Evolutionary conservation across 768 basidiomycete species (phyloP), one percentile per base, ranked within the genome.

Genomic region (Terana coerulea): DNA sequence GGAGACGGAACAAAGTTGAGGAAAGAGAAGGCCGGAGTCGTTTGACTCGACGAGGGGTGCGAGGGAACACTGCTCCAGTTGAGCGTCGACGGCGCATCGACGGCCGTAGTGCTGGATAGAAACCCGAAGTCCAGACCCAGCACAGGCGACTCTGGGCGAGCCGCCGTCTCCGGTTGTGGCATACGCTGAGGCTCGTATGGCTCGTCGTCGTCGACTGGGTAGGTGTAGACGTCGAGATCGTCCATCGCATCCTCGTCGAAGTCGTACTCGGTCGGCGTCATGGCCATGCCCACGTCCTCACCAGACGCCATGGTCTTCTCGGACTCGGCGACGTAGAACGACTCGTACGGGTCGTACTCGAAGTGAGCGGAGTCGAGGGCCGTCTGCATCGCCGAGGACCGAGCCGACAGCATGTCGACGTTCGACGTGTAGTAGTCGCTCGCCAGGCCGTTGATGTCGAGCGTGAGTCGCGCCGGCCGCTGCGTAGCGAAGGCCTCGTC

Each of bases 301-400:
- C 57, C 56, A 22, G 34, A 44, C 10, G 52, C 33, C 33, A 44
- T 54, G 10, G 45, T 40, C 56, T 63, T 60, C 46, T 57, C 60
- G 25, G 61, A 55, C 30, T 37, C 31, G n/a, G 52, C 29, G 36
- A 11, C 14, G 43, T 52, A 47, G 47, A 60, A 59, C 17, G 56
- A 51, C 21, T 57, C 58, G 52, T 59, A 61, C 36, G 59, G 45
- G 48, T 78, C 81, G 49, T 78, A 76, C 29, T 52, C 62, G 46
- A 54, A 53, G 39, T 50, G 25, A 8, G 53, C 57, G 9, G 59
- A 59, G 66, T 88, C 86, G 42, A 86, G 79, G 33, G 86, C 86
- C 17, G 86, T 88, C 52, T 84, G 85, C 85, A 88, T 86, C 57
- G 75, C 73, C 24, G 84, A 84, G 28, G 83, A 82, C 15, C 72